These are phyloP conservation scores for Penicillium palitans DNA, from an alignment of 2,329 filamentous ascomycete species.

Conservation along the genomic window DNA sequence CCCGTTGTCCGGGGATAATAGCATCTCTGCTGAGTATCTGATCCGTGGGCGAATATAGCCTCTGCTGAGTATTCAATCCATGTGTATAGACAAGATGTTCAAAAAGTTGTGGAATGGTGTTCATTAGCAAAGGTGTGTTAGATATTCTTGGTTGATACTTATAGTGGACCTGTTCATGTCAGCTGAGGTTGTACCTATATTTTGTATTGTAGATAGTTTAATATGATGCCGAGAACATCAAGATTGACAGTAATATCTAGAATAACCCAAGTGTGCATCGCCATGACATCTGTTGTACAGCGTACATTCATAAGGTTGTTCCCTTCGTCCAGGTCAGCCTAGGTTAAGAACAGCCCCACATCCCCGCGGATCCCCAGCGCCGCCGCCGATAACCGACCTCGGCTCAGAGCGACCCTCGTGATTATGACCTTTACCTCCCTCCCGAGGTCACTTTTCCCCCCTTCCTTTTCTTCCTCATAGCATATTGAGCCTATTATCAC, in stretches of 20 bases:
- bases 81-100: background rate
- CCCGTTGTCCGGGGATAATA: background rate
- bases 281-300: too few species aligned
- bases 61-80: background rate
- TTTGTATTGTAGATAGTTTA: background rate
- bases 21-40: background rate
- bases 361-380: slow-evolving; percentile 24
- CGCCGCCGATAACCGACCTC: slow-evolving; percentile 28
- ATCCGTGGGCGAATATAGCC: background rate
- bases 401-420: slow-evolving; percentile 22
- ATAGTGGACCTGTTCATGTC: background rate
- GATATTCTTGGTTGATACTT: background rate
- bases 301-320: too few species aligned
- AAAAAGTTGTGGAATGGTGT: background rate
- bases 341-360: slow-evolving; percentile 16
- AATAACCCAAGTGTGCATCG: too few species aligned
- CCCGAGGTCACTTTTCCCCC: background rate
- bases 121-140: background rate
- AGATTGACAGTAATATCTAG: background rate
- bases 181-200: background rate
- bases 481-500: slow-evolving; percentile 5
- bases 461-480: slow-evolving; percentile 6
- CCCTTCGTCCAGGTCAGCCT: slow-evolving; percentile 1
- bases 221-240: too few species aligned
- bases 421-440: slow-evolving; percentile 10